Base-by-base conservation (phyloP, 208 protist species). In the Leishmania aethiopica region DNA sequence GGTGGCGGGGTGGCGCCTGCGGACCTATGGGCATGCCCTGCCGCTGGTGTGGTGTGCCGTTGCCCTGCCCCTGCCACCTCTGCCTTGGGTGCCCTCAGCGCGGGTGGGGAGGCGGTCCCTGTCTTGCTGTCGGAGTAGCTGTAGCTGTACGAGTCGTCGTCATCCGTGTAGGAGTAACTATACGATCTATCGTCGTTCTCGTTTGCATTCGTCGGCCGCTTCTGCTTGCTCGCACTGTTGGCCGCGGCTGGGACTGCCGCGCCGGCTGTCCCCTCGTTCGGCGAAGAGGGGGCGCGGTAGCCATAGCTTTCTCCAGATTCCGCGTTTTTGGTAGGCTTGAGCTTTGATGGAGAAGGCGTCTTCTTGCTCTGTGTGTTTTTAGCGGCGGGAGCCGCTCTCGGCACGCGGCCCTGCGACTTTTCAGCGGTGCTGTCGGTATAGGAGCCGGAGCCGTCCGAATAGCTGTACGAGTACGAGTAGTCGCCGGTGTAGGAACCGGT, bases 401-500 rank as follows among this genome's bases (percentile, higher is more conserved):
- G 73, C 2, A 32, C 47, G 72, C 15, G 73, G 37, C 37, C 37
- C 72, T 1, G 80, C 2, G 51, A 45, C 28, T 55, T 73, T 32
- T 62, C n/a, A 47, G 47, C 28, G 51, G 28, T 17, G 45, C 35
- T 66, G 55, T 77, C 78, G 3, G 73, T 79, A 25, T 62, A 42
- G 22, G 82, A 53, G 42, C 42, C 66, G 7, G 75, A 11, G 83
- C 64, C 64, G 8, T 70, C 57, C 5, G 37, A 77, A 74, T 88
- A 88, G 78, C 74, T 84, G 80, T 89, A 84, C 11, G 86, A 87
- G 77, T 87, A 86, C 35, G 73, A 75, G 64, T 89, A 82, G 74
- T 86, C 79, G 40, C 81, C 81, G n/a, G 67, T 79, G 78, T 90
- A 88, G 45, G 86, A 86, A 62, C 89, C 85, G 81, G 76, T 82